phyloP scores from a whole-genome alignment of 768 basidiomycete species.

The Russula compacta region DNA sequence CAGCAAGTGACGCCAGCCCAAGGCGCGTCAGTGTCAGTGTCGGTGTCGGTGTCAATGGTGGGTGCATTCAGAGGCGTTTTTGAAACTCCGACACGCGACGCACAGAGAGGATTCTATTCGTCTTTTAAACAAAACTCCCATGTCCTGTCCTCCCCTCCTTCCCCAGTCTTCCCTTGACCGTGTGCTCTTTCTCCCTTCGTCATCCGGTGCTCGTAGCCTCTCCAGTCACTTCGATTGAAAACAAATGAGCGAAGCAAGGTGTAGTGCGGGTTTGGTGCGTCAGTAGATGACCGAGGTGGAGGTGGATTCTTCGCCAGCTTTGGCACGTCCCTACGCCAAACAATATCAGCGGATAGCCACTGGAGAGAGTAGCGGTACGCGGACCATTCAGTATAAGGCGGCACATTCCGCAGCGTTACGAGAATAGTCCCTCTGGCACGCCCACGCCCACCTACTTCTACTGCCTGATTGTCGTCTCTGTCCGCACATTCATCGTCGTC shows the following conservation, averaged over 20 bases:
- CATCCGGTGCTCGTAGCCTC: slow-evolving; percentile 89
- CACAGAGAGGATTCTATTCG: not conserved
- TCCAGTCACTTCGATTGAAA: slow-evolving; percentile 63
- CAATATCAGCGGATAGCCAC: not conserved
- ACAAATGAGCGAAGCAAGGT: slow-evolving; percentile 67
- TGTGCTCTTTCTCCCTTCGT: slow-evolving; percentile 77
- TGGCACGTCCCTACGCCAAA: slow-evolving; percentile 55
- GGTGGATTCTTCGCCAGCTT: slow-evolving; percentile 70
- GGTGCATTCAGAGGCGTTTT: not conserved
- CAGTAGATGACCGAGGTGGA: slow-evolving; percentile 35
- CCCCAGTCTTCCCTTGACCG: slow-evolving; percentile 56
- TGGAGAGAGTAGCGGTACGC: slow-evolving; percentile 19
- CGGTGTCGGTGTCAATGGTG: not conserved
- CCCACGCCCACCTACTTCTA: slow-evolving; percentile 21
- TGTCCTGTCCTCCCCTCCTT: slow-evolving; percentile 71
- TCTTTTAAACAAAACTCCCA: slow-evolving; percentile 70
- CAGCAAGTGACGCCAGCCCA: not conserved
- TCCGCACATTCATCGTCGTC: slow-evolving; percentile 38
- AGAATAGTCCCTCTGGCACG: slow-evolving; percentile 60
- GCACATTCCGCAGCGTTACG: slow-evolving; percentile 76
- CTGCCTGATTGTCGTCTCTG: slow-evolving; percentile 24
- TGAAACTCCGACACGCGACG: slow-evolving; percentile 2
- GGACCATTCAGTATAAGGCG: slow-evolving; percentile 84
- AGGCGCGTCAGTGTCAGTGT: not conserved
- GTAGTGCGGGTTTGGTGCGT: slow-evolving; percentile 56